phyloP scores from a whole-genome alignment of 495 filamentous ascomycete genomes.

The Penicillium cosmopolitanum region DNA sequence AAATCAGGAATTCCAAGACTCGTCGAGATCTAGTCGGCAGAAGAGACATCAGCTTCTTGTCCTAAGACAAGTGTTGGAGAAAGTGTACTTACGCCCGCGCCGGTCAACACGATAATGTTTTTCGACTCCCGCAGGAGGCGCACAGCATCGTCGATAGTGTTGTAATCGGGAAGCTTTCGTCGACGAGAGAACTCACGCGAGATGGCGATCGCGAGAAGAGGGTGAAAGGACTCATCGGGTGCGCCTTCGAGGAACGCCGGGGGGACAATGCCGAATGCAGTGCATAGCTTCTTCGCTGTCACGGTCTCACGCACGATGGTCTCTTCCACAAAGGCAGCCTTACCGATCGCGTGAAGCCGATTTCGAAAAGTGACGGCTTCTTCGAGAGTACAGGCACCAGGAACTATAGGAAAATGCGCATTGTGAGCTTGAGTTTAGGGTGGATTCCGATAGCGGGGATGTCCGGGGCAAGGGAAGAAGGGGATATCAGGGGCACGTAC shows the following conservation, averaged over 20 bases:
- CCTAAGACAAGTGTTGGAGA: neutral
- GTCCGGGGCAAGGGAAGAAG: conserved; percentile 25
- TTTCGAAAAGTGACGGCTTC: conserved; percentile 71
- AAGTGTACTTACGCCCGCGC: conserved; percentile 68
- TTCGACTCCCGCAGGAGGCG: conserved; percentile 68
- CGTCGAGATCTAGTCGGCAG: conserved; percentile 64
- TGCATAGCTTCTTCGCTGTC: conserved; percentile 81
- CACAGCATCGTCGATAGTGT: conserved; percentile 87
- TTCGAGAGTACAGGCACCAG: conserved; percentile 71
- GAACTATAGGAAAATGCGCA: conserved; percentile 30
- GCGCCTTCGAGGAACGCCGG: conserved; percentile 76
- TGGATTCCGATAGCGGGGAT: conserved; percentile 31
- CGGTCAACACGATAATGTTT: conserved; percentile 93
- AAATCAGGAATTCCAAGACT: conserved; percentile 72
- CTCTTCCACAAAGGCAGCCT: conserved; percentile 71
- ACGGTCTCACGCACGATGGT: conserved; percentile 70
- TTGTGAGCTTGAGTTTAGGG: conserved; percentile 21
- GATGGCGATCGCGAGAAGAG: conserved; percentile 75
- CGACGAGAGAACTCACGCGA: conserved; percentile 82
- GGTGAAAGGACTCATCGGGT: conserved; percentile 73
- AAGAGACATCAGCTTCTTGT: neutral
- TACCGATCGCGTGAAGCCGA: conserved; percentile 73
- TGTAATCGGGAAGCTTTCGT: conserved; percentile 78
- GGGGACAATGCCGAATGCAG: conserved; percentile 85
- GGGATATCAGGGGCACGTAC: conserved; percentile 23